Conservation (phyloP, 805 yeast species). For the Teunomyces funiuensis region DNA sequence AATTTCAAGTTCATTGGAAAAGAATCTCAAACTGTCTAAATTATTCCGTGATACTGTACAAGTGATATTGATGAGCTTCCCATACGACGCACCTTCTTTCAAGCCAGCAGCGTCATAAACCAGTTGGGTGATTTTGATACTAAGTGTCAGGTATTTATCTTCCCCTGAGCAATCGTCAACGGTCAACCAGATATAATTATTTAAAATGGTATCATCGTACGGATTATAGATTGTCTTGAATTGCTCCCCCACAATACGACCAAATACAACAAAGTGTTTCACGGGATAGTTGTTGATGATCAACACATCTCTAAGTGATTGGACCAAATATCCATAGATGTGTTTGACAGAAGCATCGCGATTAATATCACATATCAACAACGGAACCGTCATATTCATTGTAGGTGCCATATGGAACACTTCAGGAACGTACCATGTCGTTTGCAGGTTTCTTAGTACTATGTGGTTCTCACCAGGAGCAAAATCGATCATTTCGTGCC, state of each 20-base stretch:
- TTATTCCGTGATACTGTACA: slow-evolving; percentile 14
- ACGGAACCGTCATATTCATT: slow-evolving; percentile 18
- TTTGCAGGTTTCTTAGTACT: slow-evolving; percentile 23
- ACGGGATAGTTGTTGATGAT: slow-evolving; percentile 38
- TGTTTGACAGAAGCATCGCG: slow-evolving; percentile 7
- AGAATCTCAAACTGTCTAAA: not conserved
- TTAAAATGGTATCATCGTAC: not conserved
- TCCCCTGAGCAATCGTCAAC: slow-evolving; percentile 38
- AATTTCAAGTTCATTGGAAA: slow-evolving; percentile 7
- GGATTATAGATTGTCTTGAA: slow-evolving; percentile 2
- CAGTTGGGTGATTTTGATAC: slow-evolving; percentile 17
- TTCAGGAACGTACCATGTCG: slow-evolving; percentile 32
- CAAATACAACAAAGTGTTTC: slow-evolving; percentile 21
- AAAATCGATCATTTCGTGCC: slow-evolving; percentile 20
- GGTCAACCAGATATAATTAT: slow-evolving; percentile 13
- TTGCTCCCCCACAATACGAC: slow-evolving; percentile 22
- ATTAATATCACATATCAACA: slow-evolving; percentile 32
- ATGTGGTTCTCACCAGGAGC: slow-evolving; percentile 37
- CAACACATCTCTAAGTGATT: slow-evolving; percentile 6
- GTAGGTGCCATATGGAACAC: slow-evolving; percentile 35
- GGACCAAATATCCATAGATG: slow-evolving; percentile 7
- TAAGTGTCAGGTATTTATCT: slow-evolving; percentile 21
- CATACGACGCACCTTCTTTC: slow-evolving; percentile 18
- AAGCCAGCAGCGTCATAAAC: slow-evolving; percentile 16
- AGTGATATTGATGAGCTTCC: slow-evolving; percentile 24